Percentiles rank a stretch among this genome's conserved stretches.
phyloP scores from a whole-genome alignment of 345 rosid genomes.

The Populus ilicifolia region DNA sequence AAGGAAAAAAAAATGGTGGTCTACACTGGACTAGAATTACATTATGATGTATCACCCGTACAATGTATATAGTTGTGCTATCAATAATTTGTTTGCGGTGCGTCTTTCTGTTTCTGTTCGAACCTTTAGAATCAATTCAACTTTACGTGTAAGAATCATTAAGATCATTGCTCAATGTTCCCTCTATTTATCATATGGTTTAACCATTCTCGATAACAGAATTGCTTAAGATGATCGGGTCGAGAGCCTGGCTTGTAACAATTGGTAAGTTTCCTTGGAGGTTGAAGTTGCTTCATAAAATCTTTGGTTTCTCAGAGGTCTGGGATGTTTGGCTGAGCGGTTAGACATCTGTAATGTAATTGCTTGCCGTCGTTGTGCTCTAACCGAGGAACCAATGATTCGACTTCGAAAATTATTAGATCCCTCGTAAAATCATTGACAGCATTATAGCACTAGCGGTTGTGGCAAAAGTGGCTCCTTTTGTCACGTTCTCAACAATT shows the following conservation, averaged over 20 bases:
- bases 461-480: neutral
- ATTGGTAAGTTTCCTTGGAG: neutral
- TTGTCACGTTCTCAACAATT: neutral
- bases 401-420: neutral
- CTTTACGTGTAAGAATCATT: neutral
- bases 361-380: neutral
- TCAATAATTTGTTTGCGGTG: neutral
- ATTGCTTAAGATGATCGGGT: neutral
- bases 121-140: neutral
- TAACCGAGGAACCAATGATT: neutral
- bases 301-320: neutral
- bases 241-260: neutral
- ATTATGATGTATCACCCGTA: constrained; percentile 23
- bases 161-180: neutral
- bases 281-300: neutral
- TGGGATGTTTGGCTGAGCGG: neutral
- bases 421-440: neutral
- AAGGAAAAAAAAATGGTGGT: constrained; percentile 11
- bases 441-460: no score
- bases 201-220: neutral
- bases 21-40: constrained; percentile 43
- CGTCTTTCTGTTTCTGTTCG: neutral
- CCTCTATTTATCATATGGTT: neutral
- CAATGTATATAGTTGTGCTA: constrained; percentile 10
- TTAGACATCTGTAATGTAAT: neutral